Evolutionary conservation across 768 basidiomycete species (phyloP), one percentile per base, ranked within the genome.

Genomic region (Gloeostereum incarnatum): DNA sequence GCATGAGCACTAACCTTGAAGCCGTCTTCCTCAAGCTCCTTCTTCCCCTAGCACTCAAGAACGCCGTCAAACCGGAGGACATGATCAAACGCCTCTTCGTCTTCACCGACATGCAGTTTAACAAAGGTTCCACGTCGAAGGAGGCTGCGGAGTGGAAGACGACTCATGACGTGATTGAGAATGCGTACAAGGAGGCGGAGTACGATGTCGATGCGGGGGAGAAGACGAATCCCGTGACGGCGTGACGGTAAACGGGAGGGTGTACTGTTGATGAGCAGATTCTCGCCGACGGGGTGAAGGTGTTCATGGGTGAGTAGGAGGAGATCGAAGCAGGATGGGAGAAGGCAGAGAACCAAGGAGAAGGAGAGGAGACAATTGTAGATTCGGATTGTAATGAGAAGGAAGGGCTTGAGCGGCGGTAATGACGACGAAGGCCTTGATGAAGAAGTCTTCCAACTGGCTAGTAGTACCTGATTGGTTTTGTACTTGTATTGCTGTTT

Each of bases 41-140:
- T 9, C 68, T 85, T 13, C 75, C 75, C 0, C 67, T 77, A 6
- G 81, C 81, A 5, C 47, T 72, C 41, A 48, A 62, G 51, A 57
- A 80, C 46, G 61, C 72, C 0, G 57, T 88, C n/a, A 60, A 62
- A 35, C 68, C 64, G 39, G 79, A 79, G 36, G 72, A 84, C 33
- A 84, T 86, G 81, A 69, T 86, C 59, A 77, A 81, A 59, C 71
- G 78, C 4, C 58, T 86, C 0, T 85, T 87, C 50, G 66, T 86
- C 31, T 86, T 87, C 53, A 72, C 74, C 2, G 81, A 86, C 50
- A 85, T 86, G 83, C 82, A 84, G 56, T 86, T 86, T 45, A 78
- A 85, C 49, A 36, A 43, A n/a, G 50, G n/a, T n/a, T n/a, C n/a
- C n/a, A 5, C 18, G 24, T 23, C 13, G 10, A n/a, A 26, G 13